Evolutionary conservation across 2,329 filamentous ascomycete species (phyloP), one percentile per base, ranked within the genome.

Genomic region (Colletotrichum plurivorum): DNA sequence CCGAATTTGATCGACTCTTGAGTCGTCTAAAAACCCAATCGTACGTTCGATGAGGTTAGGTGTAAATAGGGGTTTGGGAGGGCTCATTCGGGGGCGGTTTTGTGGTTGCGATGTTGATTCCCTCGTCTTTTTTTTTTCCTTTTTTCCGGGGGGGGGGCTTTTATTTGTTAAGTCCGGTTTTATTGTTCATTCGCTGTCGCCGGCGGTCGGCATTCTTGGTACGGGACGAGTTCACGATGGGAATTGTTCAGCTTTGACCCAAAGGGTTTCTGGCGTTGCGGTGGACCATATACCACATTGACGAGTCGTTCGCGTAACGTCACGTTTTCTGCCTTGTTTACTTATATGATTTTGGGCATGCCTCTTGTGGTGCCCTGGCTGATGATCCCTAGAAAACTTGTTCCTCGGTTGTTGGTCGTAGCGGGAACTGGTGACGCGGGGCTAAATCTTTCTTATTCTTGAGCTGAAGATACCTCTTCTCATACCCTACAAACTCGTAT

Each of bases 231-330:
- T 53, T 55, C 39, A 58, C 51, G 68, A 69, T 22, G 51, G 61
- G 55, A 55, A 56, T 66, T 55, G 39, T 71, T 66, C 49, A 56
- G 39, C 48, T 43, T 71, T 54, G 55, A 62, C 43, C 55, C 41
- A 36, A 57, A 55, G 60, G 51, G 52, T 54, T 70, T 68, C 20
- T 55, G 67, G 67, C 67, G 67, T 70, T 70, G 54, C 64, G 67
- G 64, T 68, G 63, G 63, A 55, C 59, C 41, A 68, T 69, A 70
- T 70, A 70, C 67, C 67, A 69, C 63, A 59, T 55, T 70, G 63
- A 68, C 56, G 67, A 59, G 67, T 59, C 67, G 57, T 55, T 58
- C 43, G 57, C 46, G 51, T 71, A 55, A 49, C 60, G 67, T 58
- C 61, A 70, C 56, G 55, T 67, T 59, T 67, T 59, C 53, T 62